Conservation (phyloP, 495 filamentous ascomycete species). For the Apodospora peruviana region DNA sequence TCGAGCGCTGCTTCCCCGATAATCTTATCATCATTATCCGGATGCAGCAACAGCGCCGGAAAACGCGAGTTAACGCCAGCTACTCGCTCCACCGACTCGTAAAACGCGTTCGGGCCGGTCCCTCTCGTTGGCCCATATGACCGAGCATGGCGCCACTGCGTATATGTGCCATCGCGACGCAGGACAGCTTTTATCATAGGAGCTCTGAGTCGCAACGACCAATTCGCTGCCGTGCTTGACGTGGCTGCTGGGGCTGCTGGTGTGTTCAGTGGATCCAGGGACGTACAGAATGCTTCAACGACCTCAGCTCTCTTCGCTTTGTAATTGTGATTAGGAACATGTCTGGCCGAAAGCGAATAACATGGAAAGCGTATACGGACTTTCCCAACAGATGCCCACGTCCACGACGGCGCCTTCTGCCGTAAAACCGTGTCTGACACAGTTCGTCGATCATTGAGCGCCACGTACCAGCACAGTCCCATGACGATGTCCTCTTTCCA, state of each 20-base stretch:
- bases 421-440: background rate
- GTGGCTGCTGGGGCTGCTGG: background rate
- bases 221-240: background rate
- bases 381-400: slow-evolving; percentile 17
- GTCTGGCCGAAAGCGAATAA: background rate
- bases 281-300: background rate
- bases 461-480: slow-evolving; percentile 17
- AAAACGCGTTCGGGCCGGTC: too few species aligned
- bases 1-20: background rate
- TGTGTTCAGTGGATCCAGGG: background rate
- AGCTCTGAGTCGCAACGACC: background rate
- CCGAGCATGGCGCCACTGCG: too few species aligned
- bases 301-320: background rate
- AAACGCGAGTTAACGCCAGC: background rate
- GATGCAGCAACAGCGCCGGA: background rate
- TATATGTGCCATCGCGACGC: too few species aligned
- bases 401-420: slow-evolving; percentile 12
- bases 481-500: slow-evolving; percentile 17
- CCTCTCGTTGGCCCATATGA: too few species aligned
- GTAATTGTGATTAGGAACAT: background rate
- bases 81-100: too few species aligned
- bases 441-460: slow-evolving; percentile 9
- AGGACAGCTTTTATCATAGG: background rate
- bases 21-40: background rate
- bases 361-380: slow-evolving; percentile 11